A percentile compares a stretch with the other conserved stretches of the same genome.
Conservation (phyloP, 2,329 filamentous ascomycete species). For the Colletotrichum ledebouriae region DNA sequence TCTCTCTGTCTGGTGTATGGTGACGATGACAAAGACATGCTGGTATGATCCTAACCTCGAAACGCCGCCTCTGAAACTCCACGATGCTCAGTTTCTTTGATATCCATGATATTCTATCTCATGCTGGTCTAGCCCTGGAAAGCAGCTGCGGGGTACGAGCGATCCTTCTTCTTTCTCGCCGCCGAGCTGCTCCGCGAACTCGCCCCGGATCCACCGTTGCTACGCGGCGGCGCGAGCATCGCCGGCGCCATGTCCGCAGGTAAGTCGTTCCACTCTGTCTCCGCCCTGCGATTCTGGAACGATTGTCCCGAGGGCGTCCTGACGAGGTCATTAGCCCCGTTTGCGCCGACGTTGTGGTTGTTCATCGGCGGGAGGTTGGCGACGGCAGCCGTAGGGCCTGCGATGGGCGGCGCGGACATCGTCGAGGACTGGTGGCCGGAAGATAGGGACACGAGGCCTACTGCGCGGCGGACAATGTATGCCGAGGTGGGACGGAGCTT, state of each 20-base stretch:
- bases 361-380: conserved; percentile 49
- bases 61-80: conserved; percentile 2
- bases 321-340: not conserved
- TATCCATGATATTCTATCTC: not conserved
- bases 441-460: conserved; percentile 47
- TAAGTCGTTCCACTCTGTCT: conserved; percentile 76
- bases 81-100: not conserved
- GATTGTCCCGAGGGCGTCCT: conserved; percentile 55
- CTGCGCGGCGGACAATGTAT: conserved; percentile 67
- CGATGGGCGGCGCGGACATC: conserved; percentile 28
- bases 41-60: not conserved
- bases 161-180: conserved; percentile 69
- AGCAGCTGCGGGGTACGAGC: conserved; percentile 72
- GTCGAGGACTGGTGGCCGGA: not conserved
- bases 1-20: conserved; percentile 21
- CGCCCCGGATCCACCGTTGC: conserved; percentile 52
- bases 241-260: conserved; percentile 67
- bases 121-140: conserved; percentile 52
- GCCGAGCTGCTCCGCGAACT: conserved; percentile 70
- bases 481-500: conserved; percentile 73
- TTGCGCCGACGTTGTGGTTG: conserved; percentile 38
- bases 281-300: conserved; percentile 70
- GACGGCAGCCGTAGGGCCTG: conserved; percentile 49
- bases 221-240: conserved; percentile 47
- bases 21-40: not conserved